Evolutionary conservation across 371 early-diverging fungal species (phyloP), one percentile per base, ranked within the genome.

Genomic region (Dipsacomyces acuminosporus): DNA sequence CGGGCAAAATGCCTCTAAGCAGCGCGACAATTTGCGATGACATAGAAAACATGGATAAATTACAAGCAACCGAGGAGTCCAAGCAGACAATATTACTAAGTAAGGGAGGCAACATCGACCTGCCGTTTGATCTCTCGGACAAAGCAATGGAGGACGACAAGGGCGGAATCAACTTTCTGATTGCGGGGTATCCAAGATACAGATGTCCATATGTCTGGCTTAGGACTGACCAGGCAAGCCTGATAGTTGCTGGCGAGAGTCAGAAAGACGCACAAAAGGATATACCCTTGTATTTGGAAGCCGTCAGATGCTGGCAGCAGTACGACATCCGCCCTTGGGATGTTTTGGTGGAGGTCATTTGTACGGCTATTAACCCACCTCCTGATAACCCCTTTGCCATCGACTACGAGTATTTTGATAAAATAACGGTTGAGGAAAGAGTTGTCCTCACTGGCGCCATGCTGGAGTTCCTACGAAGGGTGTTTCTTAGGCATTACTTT

Each of bases 171-270:
- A 77, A 83, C 13, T 87, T 89, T 49, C 55, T 89, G 26, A 71
- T 89, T 30, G 85, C 89, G 33, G 90, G 87, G 11, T 90, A 90
- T 56, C 78, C 83, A 17, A 78, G 82, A 18, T 90, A 90, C 66
- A 80, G 80, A 50, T 86, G 87, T 51, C 90, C 90, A 20, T 90
- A 88, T 50, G 86, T 90, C 33, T 90, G 89, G 85, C 83, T 84
- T 23, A 78, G 84, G 5, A 83, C 83, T 6, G 78, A 83, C 66
- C 84, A 83, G 56, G 71, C 77, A 25, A 56, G 72, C 35, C 72
- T 83, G 5, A 73, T 84, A 18, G 64, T 35, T 9, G 8, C 42
- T 2, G 40, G 46, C 44, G 62, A 65, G 23, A 67, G 66, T 59
- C 76, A 75, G 63, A 72, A 56, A 24, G 11, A n/a, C n/a, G 44